A percentile compares a stretch with the other conserved stretches of the same genome.
These are phyloP conservation scores for Trichosanthes truncata DNA, from an alignment of 306 rosid species.

Conservation along the genomic window DNA sequence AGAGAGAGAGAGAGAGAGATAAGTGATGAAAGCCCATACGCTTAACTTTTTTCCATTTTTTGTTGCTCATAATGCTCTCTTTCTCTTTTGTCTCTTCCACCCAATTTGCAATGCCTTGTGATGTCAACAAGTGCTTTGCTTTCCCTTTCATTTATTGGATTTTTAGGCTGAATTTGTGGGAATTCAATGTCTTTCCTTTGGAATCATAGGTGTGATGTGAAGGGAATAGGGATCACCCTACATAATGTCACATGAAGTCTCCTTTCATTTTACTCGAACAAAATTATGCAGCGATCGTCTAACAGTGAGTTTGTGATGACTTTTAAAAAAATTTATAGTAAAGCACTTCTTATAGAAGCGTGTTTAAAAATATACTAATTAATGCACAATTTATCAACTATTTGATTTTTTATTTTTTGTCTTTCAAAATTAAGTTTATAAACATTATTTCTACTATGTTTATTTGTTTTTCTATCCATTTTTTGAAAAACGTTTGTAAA, in stretches of 20 bases:
- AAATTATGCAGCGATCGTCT: too few relatives aligned
- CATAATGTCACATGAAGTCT: not conserved
- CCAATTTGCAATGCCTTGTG: conserved; percentile 7
- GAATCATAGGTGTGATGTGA: not conserved
- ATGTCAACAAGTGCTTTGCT: not conserved
- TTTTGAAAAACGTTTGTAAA: too few relatives aligned
- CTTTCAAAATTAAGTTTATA: too few relatives aligned
- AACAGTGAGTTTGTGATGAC: too few relatives aligned
- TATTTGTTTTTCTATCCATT: too few relatives aligned
- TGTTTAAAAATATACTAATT: too few relatives aligned
- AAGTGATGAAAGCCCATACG: conserved; percentile 7
- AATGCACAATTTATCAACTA: too few relatives aligned
- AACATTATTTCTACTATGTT: too few relatives aligned
- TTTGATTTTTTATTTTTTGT: too few relatives aligned
- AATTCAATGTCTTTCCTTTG: not conserved
- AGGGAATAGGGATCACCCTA: not conserved
- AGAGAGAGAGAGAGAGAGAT: not conserved
- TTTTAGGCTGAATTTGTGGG: not conserved
- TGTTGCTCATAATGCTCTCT: not conserved
- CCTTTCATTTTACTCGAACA: not conserved
- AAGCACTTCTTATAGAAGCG: too few relatives aligned
- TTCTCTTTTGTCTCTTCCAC: not conserved
- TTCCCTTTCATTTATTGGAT: not conserved
- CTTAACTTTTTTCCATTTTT: not conserved
- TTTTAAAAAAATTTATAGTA: too few relatives aligned